Percentiles rank a stretch among this genome's conserved stretches.
phyloP scores from a whole-genome alignment of 331 rosid species.

The Pyracantha coccinea region DNA sequence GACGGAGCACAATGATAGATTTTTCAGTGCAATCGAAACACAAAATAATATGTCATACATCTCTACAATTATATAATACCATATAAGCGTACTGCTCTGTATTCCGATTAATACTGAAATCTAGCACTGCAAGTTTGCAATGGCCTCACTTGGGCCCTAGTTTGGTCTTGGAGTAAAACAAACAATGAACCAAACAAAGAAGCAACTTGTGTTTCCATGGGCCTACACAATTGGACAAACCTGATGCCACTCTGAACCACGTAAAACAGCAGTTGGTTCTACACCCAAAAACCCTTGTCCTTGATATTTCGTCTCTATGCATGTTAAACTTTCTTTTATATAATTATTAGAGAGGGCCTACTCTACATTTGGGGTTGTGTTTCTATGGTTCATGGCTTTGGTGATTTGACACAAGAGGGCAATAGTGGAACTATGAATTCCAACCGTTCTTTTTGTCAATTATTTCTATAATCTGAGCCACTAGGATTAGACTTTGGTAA shows the following conservation, averaged over 20 bases:
- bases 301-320: not conserved
- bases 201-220: not conserved
- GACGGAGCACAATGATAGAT: rapidly evolving
- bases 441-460: no score
- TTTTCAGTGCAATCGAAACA: no score
- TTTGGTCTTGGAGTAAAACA: not conserved
- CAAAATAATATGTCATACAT: no score
- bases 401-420: not conserved
- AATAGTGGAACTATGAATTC: no score
- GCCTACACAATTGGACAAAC: not conserved
- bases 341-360: no score
- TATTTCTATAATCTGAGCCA: no score
- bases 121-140: not conserved
- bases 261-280: not conserved
- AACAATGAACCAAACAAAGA: not conserved
- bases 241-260: not conserved
- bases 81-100: no score
- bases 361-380: not conserved
- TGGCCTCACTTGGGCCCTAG: not conserved
- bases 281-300: not conserved
- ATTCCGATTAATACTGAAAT: no score
- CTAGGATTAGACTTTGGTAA: no score
- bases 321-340: not conserved
- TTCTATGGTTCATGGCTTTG: not conserved
- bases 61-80: no score